A percentile compares a stretch with the other conserved stretches of the same genome.
Evolutionary conservation across 805 yeast species (phyloP).

Genomic region (Blastobotrys attinorum): DNA sequence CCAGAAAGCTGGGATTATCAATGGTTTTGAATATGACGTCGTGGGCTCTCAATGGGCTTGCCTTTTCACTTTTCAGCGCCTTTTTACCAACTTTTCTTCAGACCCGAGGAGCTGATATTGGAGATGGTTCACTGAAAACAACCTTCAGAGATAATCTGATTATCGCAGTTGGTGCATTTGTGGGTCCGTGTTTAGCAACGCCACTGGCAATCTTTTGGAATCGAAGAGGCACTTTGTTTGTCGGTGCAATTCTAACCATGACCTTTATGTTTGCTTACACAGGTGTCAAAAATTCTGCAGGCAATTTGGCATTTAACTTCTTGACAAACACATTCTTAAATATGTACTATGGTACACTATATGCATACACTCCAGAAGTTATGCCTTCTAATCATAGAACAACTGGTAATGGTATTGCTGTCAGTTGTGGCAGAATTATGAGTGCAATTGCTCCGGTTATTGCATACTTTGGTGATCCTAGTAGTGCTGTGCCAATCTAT

Average conservation of each 20-base stretch:
- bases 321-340: constrained; percentile 41
- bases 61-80: constrained; percentile 47
- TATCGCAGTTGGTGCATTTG: constrained; percentile 37
- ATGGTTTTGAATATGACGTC: constrained; percentile 24
- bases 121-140: constrained; percentile 17
- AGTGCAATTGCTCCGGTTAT: constrained; percentile 42
- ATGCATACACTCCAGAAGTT: constrained; percentile 59
- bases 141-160: constrained; percentile 28
- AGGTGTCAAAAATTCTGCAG: constrained; percentile 45
- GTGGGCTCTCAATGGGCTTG: constrained; percentile 50
- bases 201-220: neutral
- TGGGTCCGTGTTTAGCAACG: constrained; percentile 44
- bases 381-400: constrained; percentile 45
- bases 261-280: constrained; percentile 55
- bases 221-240: constrained; percentile 46
- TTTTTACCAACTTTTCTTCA: constrained; percentile 46
- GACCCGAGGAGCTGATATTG: constrained; percentile 36
- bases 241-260: constrained; percentile 46
- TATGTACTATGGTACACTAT: constrained; percentile 50
- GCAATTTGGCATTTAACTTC: constrained; percentile 42
- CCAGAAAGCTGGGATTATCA: constrained; percentile 30
- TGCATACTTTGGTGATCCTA: constrained; percentile 36
- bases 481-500: constrained; percentile 39
- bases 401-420: constrained; percentile 51
- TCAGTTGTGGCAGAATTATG: constrained; percentile 37